Evolutionary conservation across 176 grass and related monocot species (phyloP), one percentile per base, ranked within the genome.

Genomic region (Alloteropsis semialata): DNA sequence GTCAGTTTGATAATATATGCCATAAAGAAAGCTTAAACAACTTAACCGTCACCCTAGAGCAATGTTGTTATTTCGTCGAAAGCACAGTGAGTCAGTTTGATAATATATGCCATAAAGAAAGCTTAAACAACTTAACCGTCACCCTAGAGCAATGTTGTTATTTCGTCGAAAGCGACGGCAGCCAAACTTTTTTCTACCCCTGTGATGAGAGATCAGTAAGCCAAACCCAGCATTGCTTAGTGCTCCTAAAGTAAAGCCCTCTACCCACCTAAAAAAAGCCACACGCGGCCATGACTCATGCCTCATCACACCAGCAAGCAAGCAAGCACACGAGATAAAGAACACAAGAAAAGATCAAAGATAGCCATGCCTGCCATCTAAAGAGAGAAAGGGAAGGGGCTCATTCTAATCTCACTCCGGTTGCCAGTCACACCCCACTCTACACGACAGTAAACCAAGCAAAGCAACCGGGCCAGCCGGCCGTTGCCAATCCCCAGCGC

Each of bases 211-310:
- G 56, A 72, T 22, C 34, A 71, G 65, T 44, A 44, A 54, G 43
- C 25, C 65, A 28, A 55, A 62, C 21, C n/a, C 43, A 72, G 22
- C 66, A 78, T 73, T 73, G 66, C 65, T 88, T 79, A 84, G 75
- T 84, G 81, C 75, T 68, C 58, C 36, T 13, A 58, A 58, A 58
- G 55, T 50, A 88, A 88, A 88, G 87, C 75, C 58, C 38, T 48
- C 57, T 84, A 79, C 67, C 67, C 66, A 88, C 80, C 65, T 72
- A 88, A 76, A 82, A 54, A 38, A 5, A 6, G 18, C n/a, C 41
- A 42, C 44, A 60, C 12, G 15, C 32, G 32, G 22, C 34, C 38
- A 62, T 65, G n/a, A 49, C 4, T 50, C 53, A 39, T 27, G 33
- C n/a, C 18, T 69, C 28, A 69, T 53, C 65, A 41, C 41, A 14